A percentile compares a stretch with the other conserved stretches of the same genome.
phyloP scores from a whole-genome alignment of 1,139 yeast species.

The Ogataea hybrid region DNA sequence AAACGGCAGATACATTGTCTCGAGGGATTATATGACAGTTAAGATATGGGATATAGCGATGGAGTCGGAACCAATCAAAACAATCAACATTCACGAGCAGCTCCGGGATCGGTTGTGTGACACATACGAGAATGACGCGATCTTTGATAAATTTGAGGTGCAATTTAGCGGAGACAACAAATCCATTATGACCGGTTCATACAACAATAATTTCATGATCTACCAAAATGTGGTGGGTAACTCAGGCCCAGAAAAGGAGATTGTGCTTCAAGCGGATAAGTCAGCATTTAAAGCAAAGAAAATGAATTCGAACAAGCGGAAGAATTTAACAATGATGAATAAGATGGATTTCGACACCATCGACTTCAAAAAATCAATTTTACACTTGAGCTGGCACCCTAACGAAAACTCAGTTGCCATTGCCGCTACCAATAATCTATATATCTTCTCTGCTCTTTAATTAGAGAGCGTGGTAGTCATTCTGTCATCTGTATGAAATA shows the following conservation, averaged over 20 bases:
- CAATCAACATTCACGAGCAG: conserved; percentile 94
- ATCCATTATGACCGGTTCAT: conserved; percentile 95
- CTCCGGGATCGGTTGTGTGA: conserved; percentile 92
- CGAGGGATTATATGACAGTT: conserved; percentile 96
- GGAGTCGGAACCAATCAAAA: conserved; percentile 93
- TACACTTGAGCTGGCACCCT: conserved; percentile 99
- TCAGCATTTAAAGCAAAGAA: conserved; percentile 89
- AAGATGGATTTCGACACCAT: conserved; percentile 75
- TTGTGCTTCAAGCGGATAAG: conserved; percentile 95
- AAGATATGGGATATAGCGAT: conserved; percentile 98
- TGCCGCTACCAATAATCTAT: conserved; percentile 95
- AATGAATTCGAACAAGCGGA: conserved; percentile 28
- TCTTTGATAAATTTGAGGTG: conserved; percentile 97
- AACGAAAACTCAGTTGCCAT: conserved; percentile 94
- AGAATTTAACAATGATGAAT: conserved; percentile 36
- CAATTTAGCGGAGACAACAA: conserved; percentile 92
- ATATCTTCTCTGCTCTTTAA: conserved; percentile 69
- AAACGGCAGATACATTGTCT: conserved; percentile 91
- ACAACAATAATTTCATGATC: conserved; percentile 95
- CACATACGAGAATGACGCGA: conserved; percentile 97
- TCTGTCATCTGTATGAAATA: conserved; percentile 11
- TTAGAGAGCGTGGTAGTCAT: neutral
- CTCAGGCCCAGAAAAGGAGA: conserved; percentile 57
- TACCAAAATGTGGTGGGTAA: conserved; percentile 74
- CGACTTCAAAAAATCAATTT: conserved; percentile 91